These are phyloP conservation scores for Eucalyptus curtisii DNA, from an alignment of 345 rosid species.

Conservation along the genomic window DNA sequence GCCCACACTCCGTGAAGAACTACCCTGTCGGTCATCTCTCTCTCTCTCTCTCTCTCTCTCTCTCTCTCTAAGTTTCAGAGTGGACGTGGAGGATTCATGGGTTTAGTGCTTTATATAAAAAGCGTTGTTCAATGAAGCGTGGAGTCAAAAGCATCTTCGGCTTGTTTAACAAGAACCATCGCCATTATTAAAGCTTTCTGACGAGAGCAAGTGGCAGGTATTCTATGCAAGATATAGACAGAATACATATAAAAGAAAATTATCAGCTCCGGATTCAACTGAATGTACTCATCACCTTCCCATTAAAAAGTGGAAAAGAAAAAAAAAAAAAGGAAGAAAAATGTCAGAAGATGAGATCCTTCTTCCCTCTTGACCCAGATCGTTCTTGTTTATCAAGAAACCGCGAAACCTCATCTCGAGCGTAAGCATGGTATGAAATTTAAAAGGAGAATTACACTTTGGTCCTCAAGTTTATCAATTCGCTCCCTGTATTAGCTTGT, in stretches of 20 bases:
- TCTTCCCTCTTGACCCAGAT: neutral
- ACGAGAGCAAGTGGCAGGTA: neutral
- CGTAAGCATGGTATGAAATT: neutral
- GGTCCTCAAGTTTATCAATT: neutral
- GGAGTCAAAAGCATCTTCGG: neutral
- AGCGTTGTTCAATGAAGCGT: neutral
- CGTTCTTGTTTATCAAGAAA: neutral
- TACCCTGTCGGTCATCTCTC: slow-evolving; percentile 16
- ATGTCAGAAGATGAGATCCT: neutral
- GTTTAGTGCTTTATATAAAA: neutral
- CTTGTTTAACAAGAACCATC: neutral
- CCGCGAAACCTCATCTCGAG: neutral
- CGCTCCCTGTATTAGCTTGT: neutral
- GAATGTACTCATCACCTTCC: neutral
- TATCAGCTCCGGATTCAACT: neutral
- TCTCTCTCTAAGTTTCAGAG: neutral
- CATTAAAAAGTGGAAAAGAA: neutral
- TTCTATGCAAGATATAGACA: neutral
- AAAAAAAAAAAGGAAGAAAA: neutral
- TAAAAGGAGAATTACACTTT: neutral
- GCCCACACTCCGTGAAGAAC: slow-evolving; percentile 9
- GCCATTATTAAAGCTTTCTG: neutral
- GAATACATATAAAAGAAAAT: neutral
- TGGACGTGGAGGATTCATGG: neutral
- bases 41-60: slow-evolving; percentile 1